Base-by-base conservation (phyloP, 208 protist species). In the Leishmania guyanensis region DNA sequence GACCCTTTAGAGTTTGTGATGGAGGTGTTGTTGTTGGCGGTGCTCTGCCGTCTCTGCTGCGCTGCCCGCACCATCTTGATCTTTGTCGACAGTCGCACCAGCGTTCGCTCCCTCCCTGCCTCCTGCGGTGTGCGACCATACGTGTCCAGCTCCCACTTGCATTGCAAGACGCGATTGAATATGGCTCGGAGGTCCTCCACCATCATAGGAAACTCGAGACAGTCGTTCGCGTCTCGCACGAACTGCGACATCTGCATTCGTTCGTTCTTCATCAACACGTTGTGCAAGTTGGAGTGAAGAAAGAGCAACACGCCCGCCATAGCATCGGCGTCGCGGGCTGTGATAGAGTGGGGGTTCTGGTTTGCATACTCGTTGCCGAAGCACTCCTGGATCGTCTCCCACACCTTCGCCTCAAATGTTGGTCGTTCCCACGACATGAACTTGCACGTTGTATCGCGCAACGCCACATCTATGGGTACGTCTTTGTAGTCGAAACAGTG, bases 341-440 rank as follows among this genome's bases (percentile, higher is more conserved):
- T 92, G 77, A 95, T 95, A 60, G 36, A 74, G 68, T 77, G 78
- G 3, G 86, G 87, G 83, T 97, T 97, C 85, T 97, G 92, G 72
- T 74, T n/a, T 22, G 84, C 90, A 78, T 96, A 97, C 76, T 89
- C 91, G 60, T 90, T 83, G 51, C 94, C 94, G 78, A 97, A 97
- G 60, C 88, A 83, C 65, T 81, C 33, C 83, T 96, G 92, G 51
- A 97, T 92, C 64, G 89, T 88, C 75, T 88, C 87, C 93, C 94
- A 97, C 56, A 96, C 90, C 79, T 95, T 89, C 62, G 92, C 91
- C 90, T 97, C 94, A 75, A 97, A 96, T 83, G 93, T 93, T n/a
- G 94, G 94, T 1, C 92, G 86, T 50, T 95, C 91, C 92, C 92
- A 97, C 36, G 92, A 96, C 87, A 97, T 93, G 70, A 97, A 97